These are phyloP conservation scores for Diaporthe sp. DNA, from an alignment of 2,329 filamentous ascomycete species.

Conservation along the genomic window DNA sequence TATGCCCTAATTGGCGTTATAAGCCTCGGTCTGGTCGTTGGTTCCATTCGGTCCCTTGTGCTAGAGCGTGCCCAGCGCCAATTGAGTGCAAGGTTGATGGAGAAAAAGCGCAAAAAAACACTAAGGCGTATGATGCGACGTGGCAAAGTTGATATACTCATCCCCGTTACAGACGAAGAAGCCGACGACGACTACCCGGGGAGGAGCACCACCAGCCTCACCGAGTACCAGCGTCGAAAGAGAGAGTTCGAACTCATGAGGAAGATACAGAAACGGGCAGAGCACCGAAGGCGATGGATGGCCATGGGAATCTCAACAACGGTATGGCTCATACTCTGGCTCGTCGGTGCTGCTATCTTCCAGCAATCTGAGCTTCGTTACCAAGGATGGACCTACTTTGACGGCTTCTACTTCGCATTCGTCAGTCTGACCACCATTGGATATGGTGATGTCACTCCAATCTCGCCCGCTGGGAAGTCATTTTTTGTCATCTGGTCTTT, in stretches of 20 bases:
- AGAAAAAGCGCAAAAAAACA: slow-evolving; percentile 68
- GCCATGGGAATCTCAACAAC: slow-evolving; percentile 77
- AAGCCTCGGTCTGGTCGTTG: slow-evolving; percentile 86
- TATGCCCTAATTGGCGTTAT: slow-evolving; percentile 88
- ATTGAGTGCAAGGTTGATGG: slow-evolving; percentile 70
- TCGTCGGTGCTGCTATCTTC: slow-evolving; percentile 84
- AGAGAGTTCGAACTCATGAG: slow-evolving; percentile 87
- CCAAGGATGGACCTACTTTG: slow-evolving; percentile 80
- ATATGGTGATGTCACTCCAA: slow-evolving; percentile 84
- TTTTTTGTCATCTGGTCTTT: slow-evolving; percentile 97
- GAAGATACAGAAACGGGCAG: slow-evolving; percentile 77
- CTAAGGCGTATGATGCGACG: slow-evolving; percentile 61
- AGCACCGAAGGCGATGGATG: slow-evolving; percentile 79
- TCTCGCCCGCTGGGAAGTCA: slow-evolving; percentile 82
- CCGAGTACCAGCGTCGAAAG: slow-evolving; percentile 73
- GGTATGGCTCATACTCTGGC: slow-evolving; percentile 83
- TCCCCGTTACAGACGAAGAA: slow-evolving; percentile 58
- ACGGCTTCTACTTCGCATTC: slow-evolving; percentile 89
- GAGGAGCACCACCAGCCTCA: slow-evolving; percentile 44
- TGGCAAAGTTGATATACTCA: slow-evolving; percentile 63
- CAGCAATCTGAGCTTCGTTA: slow-evolving; percentile 64
- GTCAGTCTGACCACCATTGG: slow-evolving; percentile 87
- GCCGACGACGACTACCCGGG: slow-evolving; percentile 41
- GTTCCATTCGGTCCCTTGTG: slow-evolving; percentile 79
- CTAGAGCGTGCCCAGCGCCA: slow-evolving; percentile 70